A percentile compares a stretch with the other conserved stretches of the same genome.
These are phyloP conservation scores for Apophysomyces trapeziformis DNA, from an alignment of 371 early-diverging fungal species.

Conservation along the genomic window DNA sequence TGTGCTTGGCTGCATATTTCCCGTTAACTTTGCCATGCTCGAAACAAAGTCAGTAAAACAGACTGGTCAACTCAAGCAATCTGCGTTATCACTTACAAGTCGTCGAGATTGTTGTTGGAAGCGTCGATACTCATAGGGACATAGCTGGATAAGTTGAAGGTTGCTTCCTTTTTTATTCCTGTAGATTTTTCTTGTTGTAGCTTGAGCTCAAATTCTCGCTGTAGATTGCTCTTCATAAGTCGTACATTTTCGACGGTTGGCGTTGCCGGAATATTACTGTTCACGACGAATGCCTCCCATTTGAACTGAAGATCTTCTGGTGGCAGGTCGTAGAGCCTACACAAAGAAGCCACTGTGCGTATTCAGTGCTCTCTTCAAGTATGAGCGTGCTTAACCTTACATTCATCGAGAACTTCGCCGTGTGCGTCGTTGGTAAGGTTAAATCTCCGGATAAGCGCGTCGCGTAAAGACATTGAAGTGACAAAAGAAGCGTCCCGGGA, in stretches of 20 bases:
- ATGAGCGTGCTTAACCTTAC: conserved; percentile 1
- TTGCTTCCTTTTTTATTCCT: conserved; percentile 17
- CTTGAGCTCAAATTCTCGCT: conserved; percentile 40
- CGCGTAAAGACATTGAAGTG: background rate
- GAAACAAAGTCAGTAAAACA: background rate
- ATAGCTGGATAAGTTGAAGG: background rate
- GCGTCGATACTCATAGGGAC: conserved; percentile 6
- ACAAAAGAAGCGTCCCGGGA: background rate
- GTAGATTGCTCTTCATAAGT: conserved; percentile 30
- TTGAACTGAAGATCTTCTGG: conserved; percentile 42
- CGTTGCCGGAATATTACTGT: conserved; percentile 12
- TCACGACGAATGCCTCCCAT: conserved; percentile 55
- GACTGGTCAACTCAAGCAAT: background rate
- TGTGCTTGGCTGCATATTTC: background rate
- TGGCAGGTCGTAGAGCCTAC: conserved; percentile 39
- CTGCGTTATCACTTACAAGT: conserved; percentile 16
- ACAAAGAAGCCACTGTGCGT: conserved; percentile 30
- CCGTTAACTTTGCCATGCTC: conserved; percentile 19
- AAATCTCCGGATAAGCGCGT: background rate
- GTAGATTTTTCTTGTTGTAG: conserved; percentile 24
- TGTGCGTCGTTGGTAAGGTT: background rate
- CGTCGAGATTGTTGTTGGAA: conserved; percentile 9
- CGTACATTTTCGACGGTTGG: conserved; percentile 37
- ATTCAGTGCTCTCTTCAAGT: background rate
- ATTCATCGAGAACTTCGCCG: background rate